Evolutionary conservation across 2,329 filamentous ascomycete species (phyloP).

Genomic region (Tympanopsis confertula): DNA sequence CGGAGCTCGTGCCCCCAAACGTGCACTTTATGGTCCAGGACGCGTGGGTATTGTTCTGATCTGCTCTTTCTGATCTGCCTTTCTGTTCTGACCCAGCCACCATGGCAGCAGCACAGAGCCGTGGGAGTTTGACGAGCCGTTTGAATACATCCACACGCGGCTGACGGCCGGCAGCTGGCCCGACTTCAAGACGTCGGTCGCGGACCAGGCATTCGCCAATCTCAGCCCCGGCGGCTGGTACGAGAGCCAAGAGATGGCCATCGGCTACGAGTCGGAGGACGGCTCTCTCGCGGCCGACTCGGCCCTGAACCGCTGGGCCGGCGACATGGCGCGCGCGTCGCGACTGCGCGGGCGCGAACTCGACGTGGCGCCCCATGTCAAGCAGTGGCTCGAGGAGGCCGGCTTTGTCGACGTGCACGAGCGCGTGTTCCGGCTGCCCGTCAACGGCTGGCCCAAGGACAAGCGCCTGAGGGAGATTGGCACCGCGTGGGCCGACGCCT

Average conservation of each 20-base stretch:
- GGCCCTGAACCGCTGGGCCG: constrained; percentile 25
- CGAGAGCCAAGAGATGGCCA: constrained; percentile 37
- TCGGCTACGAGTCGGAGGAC: constrained; percentile 28
- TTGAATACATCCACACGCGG: constrained; percentile 43
- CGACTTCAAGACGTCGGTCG: constrained; percentile 33
- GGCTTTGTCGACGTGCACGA: constrained; percentile 45
- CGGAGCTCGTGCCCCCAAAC: constrained; percentile 55
- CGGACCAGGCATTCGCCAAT: constrained; percentile 36
- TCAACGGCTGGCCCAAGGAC: constrained; percentile 38
- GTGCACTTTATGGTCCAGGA: constrained; percentile 68
- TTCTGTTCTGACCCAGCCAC: too few species aligned
- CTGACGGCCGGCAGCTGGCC: constrained; percentile 36
- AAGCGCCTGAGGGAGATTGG: constrained; percentile 26
- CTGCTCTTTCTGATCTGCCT: too few species aligned
- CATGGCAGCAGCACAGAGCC: background rate
- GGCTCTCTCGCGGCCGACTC: constrained; percentile 24
- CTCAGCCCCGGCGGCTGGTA: constrained; percentile 40
- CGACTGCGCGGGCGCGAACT: constrained; percentile 22
- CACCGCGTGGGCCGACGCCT: constrained; percentile 30
- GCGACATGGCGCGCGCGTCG: constrained; percentile 25
- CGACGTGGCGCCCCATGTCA: constrained; percentile 18
- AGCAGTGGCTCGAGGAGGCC: constrained; percentile 26
- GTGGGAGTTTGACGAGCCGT: constrained; percentile 39
- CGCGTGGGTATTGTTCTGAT: constrained; percentile 19
- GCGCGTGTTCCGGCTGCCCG: constrained; percentile 37